Conservation (phyloP, 1,284 basidiomycete species). For the Ustilago xerochloae region DNA sequence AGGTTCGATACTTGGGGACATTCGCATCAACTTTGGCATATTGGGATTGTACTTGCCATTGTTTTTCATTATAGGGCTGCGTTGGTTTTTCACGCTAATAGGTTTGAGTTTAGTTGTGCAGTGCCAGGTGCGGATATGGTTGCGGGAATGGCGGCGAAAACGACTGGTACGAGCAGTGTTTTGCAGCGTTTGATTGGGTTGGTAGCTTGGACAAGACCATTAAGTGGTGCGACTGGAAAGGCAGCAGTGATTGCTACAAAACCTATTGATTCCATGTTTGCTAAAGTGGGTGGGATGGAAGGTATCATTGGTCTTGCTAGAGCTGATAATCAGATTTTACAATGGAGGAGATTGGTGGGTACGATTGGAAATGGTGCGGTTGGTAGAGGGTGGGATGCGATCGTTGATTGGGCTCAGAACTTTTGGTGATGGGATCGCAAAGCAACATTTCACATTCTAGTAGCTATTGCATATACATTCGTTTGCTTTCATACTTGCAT, state of each 20-base stretch:
- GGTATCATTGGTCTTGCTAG: slow-evolving; percentile 51
- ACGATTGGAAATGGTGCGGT: slow-evolving; percentile 55
- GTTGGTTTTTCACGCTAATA: slow-evolving; percentile 58
- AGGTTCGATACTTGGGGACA: slow-evolving; percentile 63
- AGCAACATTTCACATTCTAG: neutral
- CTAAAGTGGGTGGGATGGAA: slow-evolving; percentile 52
- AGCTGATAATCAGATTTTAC: slow-evolving; percentile 56
- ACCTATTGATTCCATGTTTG: slow-evolving; percentile 47
- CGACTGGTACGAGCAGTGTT: slow-evolving; percentile 2
- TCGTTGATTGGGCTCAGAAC: slow-evolving; percentile 55
- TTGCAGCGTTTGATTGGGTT: slow-evolving; percentile 20
- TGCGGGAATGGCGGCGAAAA: slow-evolving; percentile 9
- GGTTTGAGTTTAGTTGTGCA: slow-evolving; percentile 63
- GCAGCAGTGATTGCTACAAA: slow-evolving; percentile 21
- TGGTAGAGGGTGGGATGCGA: slow-evolving; percentile 53
- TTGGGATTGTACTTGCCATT: slow-evolving; percentile 65
- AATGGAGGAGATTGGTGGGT: slow-evolving; percentile 54
- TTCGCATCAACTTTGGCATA: slow-evolving; percentile 67
- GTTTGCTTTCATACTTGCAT: neutral
- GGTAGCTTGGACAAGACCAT: slow-evolving; percentile 15
- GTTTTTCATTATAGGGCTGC: slow-evolving; percentile 63
- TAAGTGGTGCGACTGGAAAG: slow-evolving; percentile 14
- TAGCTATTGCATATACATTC: neutral
- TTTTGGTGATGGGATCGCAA: slow-evolving; percentile 36
- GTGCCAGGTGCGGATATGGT: slow-evolving; percentile 18